Base-by-base conservation (phyloP, 768 basidiomycete genomes). In the Pseudohyphozyma bogoriensis region DNA sequence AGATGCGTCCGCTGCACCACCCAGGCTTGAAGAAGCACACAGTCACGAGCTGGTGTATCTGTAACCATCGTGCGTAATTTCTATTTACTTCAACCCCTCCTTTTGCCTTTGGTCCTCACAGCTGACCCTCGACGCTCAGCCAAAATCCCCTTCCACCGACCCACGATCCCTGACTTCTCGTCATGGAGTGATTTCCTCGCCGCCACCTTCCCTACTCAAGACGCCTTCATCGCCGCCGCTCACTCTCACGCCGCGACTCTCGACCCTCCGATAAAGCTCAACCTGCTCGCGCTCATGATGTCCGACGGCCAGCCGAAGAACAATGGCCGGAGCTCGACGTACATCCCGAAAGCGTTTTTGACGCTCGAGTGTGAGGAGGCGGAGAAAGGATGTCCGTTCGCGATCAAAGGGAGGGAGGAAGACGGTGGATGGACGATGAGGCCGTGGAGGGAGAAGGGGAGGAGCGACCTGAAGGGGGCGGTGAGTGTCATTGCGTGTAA, bases 201-300 rank as follows among this genome's bases (percentile, higher is more conserved):
- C 11, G 10, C 29, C 24, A 4, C 47, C 10, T 49, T 49, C 18
- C 28, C 20, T 12, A 31, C 31, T 26, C 47, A 26, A 18, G 47
- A 49, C 47, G 47, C 29, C 47, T 26, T 49, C 15, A 49, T 49
- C 47, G 28, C 26, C 24, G 28, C 47, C 28, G 47, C 47, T 26
- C n/a, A n/a, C n/a, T n/a, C n/a, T n/a, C n/a, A n/a, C n/a, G n/a
- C 15, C 5, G 28, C 47, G 47, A 24, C 24, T 49, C 29, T 12
- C 47, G 16, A 15, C 28, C 11, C 28, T 49, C 47, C 26, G 28
- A 16, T 31, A 26, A 10, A 28, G 7, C 9, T 31, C 24, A 31
- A 49, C 47, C 47, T 49, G 15, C 47, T 49, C 47, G 31, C 47
- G 47, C 47, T 49, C 47, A 49, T 49, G 47, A 29, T 49, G 28